Evolutionary conservation across 2,329 filamentous ascomycete genomes (phyloP), one percentile per base, ranked within the genome.

Genomic region (Pseudogymnoascus sp.): DNA sequence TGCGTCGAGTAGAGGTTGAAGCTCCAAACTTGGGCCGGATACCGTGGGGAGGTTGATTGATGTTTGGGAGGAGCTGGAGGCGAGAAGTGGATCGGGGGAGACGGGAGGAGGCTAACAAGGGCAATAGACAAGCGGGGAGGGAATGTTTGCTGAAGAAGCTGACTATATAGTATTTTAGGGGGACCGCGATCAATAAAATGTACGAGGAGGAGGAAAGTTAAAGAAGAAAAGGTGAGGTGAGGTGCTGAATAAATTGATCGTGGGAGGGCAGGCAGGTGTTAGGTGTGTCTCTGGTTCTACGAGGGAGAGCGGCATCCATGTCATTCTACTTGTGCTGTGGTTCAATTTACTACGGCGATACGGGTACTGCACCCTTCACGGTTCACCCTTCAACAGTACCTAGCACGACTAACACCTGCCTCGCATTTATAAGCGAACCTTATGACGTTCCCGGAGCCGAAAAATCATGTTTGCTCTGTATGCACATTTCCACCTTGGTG

Each of bases 381-480:
- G 19, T 44, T 15, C 17, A 9, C 11, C 7, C 38, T 42, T 42
- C 4, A 5, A 10, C 31, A 33, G 9, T 11, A 7, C 9, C 7
- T 11, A 33, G 10, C 9, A 42, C 40, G 3, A 42, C 37, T 40
- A 40, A 44, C 40, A 40, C 38, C 38, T 46, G 13, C 23, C 23
- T 29, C 23, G 23, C 21, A 53, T 53, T 53, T 53, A 23, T 53
- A 53, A 53, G 44, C 44, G 44, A 53, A 53, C 29, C 23, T 31
- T 31, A 53, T 53, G 46, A 53, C 29, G 59, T 64, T 44, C 62
- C 40, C 64, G 62, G 50, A 56, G 65, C 62, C 66, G 35, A 67
- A 62, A 62, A 29, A 5, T 59, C 53, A 31, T 19, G 60, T 42
- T 40, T 63, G 60, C 60, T 60, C 44, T 63, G 29, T 29, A 56